phyloP scores from a whole-genome alignment of 495 filamentous ascomycete genomes.

The Aspergillus sclerotioniger region DNA sequence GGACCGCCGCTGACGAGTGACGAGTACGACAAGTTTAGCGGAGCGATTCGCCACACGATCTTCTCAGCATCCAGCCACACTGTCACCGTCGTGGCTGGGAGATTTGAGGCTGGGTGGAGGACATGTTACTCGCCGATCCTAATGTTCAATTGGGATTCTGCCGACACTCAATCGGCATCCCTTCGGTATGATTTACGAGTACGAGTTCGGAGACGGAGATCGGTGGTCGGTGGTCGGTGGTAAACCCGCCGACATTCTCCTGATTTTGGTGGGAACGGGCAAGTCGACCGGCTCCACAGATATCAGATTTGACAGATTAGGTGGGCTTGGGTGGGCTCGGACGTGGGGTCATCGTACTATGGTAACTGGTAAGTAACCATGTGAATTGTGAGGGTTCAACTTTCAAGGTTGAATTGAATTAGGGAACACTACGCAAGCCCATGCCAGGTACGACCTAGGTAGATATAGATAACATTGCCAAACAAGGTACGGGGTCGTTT shows the following conservation, averaged over 20 bases:
- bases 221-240: not conserved
- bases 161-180: no score
- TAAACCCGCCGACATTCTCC: not conserved
- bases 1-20: not conserved
- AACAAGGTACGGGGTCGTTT: not conserved
- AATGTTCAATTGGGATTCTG: no score
- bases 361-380: no score
- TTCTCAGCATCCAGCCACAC: not conserved
- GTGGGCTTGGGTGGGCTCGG: not conserved
- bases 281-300: not conserved
- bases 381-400: no score
- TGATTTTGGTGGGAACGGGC: not conserved
- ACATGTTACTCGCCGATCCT: no score
- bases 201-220: not conserved
- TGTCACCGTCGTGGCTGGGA: not conserved
- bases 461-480: not conserved
- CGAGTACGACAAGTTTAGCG: not conserved
- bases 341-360: not conserved
- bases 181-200: not conserved
- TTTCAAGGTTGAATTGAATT: not conserved
- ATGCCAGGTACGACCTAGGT: not conserved
- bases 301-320: constrained; percentile 1
- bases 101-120: not conserved
- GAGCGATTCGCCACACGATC: not conserved
- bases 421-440: no score